Evolutionary conservation across 2,329 filamentous ascomycete species (phyloP).

Genomic region (Colletotrichum musicola): DNA sequence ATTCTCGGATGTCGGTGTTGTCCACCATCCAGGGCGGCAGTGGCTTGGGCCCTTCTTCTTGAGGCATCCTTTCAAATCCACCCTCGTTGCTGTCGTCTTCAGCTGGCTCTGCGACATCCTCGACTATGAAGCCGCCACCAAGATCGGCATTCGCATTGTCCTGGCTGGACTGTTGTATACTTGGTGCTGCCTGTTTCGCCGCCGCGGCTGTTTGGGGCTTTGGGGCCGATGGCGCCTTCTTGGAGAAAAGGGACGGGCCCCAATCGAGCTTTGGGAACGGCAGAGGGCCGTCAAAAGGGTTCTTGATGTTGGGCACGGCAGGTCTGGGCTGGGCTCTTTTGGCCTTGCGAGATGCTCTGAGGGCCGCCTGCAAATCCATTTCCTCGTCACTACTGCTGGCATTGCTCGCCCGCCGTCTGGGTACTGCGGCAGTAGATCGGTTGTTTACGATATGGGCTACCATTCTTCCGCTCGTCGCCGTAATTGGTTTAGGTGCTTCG

Average conservation of each 20-base stretch:
- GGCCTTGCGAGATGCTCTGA: constrained; percentile 77
- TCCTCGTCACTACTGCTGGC: constrained; percentile 77
- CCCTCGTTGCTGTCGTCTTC: constrained; percentile 66
- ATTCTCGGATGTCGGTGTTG: constrained; percentile 74
- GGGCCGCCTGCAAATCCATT: constrained; percentile 81
- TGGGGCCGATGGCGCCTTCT: constrained; percentile 47
- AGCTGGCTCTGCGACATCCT: constrained; percentile 42
- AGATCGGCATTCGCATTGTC: constrained; percentile 41
- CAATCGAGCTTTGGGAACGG: constrained; percentile 90
- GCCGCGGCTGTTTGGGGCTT: constrained; percentile 4
- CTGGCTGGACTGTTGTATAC: constrained; percentile 4
- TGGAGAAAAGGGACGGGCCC: constrained; percentile 71
- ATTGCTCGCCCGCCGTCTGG: constrained; percentile 59
- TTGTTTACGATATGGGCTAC: constrained; percentile 83
- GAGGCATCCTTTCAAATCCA: constrained; percentile 71
- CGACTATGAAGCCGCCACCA: constrained; percentile 53
- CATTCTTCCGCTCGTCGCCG: constrained; percentile 66
- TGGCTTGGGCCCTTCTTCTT: constrained; percentile 64
- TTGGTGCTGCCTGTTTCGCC: constrained; percentile 29
- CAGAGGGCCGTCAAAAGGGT: constrained; percentile 81
- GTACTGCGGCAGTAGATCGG: constrained; percentile 72
- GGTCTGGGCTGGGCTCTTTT: constrained; percentile 59
- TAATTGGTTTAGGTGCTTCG: constrained; percentile 63
- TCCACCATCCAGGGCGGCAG: constrained; percentile 82
- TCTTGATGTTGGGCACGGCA: constrained; percentile 66